These are phyloP conservation scores for Xylariaceae sp. DNA, from an alignment of 2,329 filamentous ascomycete genomes.

Conservation along the genomic window DNA sequence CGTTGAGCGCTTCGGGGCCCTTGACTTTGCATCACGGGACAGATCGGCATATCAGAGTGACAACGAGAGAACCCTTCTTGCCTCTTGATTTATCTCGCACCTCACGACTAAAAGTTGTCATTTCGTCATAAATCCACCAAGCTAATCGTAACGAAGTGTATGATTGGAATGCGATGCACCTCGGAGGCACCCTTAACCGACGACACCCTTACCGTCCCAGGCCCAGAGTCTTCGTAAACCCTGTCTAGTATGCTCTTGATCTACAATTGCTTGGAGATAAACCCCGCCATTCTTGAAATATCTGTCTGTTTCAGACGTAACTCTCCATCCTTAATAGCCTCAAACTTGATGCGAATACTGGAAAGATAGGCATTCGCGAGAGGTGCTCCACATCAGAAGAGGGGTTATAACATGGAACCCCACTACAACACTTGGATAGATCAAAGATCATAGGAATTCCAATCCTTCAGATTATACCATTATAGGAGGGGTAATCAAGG, in stretches of 20 bases:
- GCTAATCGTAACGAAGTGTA: not conserved
- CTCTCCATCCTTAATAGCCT: not conserved
- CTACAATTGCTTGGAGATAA: slow-evolving; percentile 2
- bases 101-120: slow-evolving; percentile 3
- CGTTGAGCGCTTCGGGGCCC: not conserved
- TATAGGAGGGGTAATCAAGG: no score
- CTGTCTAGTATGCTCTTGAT: not conserved
- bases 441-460: slow-evolving; percentile 1
- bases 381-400: not conserved
- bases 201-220: slow-evolving; percentile 6
- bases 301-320: slow-evolving; percentile 13
- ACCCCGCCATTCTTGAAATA: slow-evolving; percentile 14
- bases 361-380: not conserved
- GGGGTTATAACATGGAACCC: no score
- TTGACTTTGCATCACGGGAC: not conserved
- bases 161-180: slow-evolving; percentile 5
- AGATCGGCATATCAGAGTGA: slow-evolving; percentile 9
- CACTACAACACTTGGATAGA: no score
- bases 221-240: not conserved
- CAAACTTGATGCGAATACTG: slow-evolving; percentile 2
- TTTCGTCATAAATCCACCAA: slow-evolving; percentile 16
- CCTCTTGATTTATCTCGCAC: slow-evolving; percentile 17
- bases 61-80: slow-evolving; percentile 17
- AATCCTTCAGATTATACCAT: slow-evolving; percentile 4
- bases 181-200: not conserved